Conservation (phyloP, 768 basidiomycete genomes). For the Boletus speciosus region DNA sequence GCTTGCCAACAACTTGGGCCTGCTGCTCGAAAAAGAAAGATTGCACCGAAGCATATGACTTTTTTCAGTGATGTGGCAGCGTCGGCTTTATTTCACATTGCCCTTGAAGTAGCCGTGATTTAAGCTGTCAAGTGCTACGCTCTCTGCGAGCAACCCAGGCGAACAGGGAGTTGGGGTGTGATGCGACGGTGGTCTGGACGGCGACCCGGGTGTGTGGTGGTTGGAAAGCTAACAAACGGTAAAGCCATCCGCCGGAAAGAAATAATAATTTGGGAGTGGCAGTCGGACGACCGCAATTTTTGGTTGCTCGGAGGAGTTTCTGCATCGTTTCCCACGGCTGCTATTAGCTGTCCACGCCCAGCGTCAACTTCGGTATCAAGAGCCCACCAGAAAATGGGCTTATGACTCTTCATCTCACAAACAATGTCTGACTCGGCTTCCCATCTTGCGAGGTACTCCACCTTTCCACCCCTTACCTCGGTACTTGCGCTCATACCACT, state of each 20-base stretch:
- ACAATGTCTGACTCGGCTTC: slow-evolving; percentile 41
- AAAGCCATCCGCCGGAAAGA: background rate
- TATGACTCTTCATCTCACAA: slow-evolving; percentile 16
- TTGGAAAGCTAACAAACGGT: background rate
- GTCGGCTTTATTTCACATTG: background rate
- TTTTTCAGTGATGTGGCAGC: background rate
- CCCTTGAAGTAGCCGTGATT: background rate
- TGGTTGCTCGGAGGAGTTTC: too few relatives aligned
- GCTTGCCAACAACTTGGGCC: background rate
- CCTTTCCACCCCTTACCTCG: background rate
- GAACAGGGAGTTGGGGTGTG: background rate
- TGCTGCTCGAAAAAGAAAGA: slow-evolving; percentile 15
- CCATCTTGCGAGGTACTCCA: slow-evolving; percentile 34
- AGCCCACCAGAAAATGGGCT: slow-evolving; percentile 20
- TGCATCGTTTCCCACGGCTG: slow-evolving; percentile 23
- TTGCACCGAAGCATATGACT: slow-evolving; percentile 4
- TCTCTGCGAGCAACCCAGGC: background rate
- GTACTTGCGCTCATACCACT: slow-evolving; percentile 6
- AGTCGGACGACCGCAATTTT: too few relatives aligned
- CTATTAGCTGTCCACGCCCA: slow-evolving; percentile 7
- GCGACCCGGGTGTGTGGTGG: background rate
- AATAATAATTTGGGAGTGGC: too few relatives aligned
- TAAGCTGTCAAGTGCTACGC: background rate
- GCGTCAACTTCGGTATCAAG: slow-evolving; percentile 16
- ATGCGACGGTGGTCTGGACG: background rate